A percentile compares a stretch with the other conserved stretches of the same genome.
Evolutionary conservation across 805 yeast species (phyloP).

Genomic region (Kodamaea sagamina): DNA sequence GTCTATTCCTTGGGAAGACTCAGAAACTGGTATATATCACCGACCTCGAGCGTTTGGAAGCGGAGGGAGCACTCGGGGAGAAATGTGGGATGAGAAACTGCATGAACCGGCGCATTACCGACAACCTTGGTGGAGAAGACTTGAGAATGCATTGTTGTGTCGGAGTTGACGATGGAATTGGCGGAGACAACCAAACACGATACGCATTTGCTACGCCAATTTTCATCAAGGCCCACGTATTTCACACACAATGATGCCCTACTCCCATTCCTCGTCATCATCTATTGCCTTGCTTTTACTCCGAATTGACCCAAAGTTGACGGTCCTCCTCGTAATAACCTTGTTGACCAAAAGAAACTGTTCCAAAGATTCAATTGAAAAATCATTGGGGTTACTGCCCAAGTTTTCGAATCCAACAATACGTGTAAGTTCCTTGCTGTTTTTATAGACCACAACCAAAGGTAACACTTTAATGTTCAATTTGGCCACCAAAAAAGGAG

Average conservation of each 20-base stretch:
- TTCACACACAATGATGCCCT: too few species aligned
- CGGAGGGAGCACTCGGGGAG: too few species aligned
- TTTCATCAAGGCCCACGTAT: too few species aligned
- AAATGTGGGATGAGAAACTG: not conserved
- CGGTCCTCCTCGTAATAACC: constrained; percentile 36
- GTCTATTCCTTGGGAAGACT: too few species aligned
- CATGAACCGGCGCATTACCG: not conserved
- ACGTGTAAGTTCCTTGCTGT: constrained; percentile 60
- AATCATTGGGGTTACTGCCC: constrained; percentile 47
- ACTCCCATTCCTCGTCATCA: constrained; percentile 37
- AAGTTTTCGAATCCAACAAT: constrained; percentile 71
- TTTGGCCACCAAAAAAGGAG: constrained; percentile 71
- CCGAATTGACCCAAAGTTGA: constrained; percentile 25
- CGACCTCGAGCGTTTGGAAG: too few species aligned
- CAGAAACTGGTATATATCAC: too few species aligned
- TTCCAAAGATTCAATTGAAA: constrained; percentile 53
- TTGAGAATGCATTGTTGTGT: constrained; percentile 1
- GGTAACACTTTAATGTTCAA: constrained; percentile 70
- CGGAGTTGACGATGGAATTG: not conserved
- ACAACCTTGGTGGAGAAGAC: not conserved
- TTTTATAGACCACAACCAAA: constrained; percentile 59
- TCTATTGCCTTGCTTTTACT: constrained; percentile 25
- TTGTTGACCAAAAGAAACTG: constrained; percentile 20
- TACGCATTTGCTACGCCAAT: too few species aligned
- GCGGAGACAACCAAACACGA: too few species aligned